Conservation (phyloP, 768 basidiomycete genomes). For the Rhodotorula diobovata region DNA sequence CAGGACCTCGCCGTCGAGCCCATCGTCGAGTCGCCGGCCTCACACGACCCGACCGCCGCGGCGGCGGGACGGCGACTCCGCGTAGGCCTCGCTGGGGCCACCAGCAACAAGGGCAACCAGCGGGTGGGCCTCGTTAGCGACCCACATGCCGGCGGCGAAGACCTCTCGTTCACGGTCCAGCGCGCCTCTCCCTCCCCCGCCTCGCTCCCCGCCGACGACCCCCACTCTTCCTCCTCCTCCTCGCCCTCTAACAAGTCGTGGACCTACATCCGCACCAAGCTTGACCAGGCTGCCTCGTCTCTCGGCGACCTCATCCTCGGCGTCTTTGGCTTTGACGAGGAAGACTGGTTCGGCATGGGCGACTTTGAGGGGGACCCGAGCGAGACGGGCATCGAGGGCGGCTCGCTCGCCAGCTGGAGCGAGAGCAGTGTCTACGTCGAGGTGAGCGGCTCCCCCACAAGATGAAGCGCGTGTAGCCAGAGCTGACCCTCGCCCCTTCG, state of each 20-base stretch:
- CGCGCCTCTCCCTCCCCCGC: not conserved
- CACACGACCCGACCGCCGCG: too few species aligned
- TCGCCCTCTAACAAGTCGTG: not conserved
- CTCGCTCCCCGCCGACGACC: not conserved
- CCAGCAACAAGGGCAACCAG: not conserved
- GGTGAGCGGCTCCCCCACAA: not conserved
- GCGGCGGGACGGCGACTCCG: not conserved
- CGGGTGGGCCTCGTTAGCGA: not conserved
- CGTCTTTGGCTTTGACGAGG: constrained; percentile 26
- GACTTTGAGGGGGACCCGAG: not conserved
- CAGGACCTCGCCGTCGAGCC: rapidly evolving
- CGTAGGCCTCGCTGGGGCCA: not conserved
- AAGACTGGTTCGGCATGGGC: constrained; percentile 10
- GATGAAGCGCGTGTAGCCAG: too few species aligned
- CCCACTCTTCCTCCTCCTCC: not conserved
- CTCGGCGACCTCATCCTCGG: constrained; percentile 22
- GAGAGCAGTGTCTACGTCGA: constrained; percentile 34
- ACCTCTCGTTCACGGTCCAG: constrained; percentile 8
- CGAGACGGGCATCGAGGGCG: not conserved
- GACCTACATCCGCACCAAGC: not conserved
- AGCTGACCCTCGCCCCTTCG: not conserved
- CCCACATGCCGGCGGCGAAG: not conserved
- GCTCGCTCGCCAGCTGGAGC: constrained; percentile 25
- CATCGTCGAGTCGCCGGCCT: not conserved
- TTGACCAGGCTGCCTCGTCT: not conserved